Percentiles rank a stretch among this genome's conserved stretches.
phyloP scores from a whole-genome alignment of 805 yeast genomes.

The Komagataella ulmi region DNA sequence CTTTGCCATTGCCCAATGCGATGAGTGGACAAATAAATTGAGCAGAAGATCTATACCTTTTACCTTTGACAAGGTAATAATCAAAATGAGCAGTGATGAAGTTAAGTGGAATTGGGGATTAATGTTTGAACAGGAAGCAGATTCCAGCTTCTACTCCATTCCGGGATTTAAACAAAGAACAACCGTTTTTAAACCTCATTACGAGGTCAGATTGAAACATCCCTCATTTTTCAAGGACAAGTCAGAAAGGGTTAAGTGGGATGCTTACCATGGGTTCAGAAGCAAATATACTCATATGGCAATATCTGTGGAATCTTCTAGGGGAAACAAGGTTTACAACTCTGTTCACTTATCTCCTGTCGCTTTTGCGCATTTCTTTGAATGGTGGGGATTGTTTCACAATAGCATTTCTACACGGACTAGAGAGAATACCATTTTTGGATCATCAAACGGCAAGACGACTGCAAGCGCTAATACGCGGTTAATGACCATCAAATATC shows the following conservation, averaged over 20 bases:
- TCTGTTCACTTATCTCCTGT: conserved; percentile 67
- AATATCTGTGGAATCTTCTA: conserved; percentile 23
- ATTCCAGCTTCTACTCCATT: conserved; percentile 8
- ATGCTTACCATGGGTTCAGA: conserved; percentile 70
- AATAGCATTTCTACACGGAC: conserved; percentile 70
- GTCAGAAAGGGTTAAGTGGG: conserved; percentile 35
- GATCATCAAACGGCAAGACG: conserved; percentile 36
- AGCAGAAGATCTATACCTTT: conserved; percentile 1
- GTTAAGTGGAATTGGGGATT: conserved; percentile 37
- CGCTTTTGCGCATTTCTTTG: conserved; percentile 51
- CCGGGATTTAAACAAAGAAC: conserved; percentile 19
- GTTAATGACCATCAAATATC: conserved; percentile 67
- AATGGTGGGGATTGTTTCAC: conserved; percentile 84
- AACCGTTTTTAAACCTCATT: conserved; percentile 41
- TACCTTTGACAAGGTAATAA: conserved; percentile 3
- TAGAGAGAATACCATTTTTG: conserved; percentile 16
- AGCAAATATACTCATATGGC: conserved; percentile 74
- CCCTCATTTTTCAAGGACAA: conserved; percentile 23
- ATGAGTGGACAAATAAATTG: conserved; percentile 30
- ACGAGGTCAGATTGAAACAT: conserved; percentile 40
- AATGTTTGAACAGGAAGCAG: conserved; percentile 32
- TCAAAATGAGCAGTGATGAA: conserved; percentile 11
- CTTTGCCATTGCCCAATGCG: conserved; percentile 37
- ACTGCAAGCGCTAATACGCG: conserved; percentile 45
- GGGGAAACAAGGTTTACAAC: conserved; percentile 31